phyloP scores from a whole-genome alignment of 108 stramenopile genomes.

The Epipyxis sp. region DNA sequence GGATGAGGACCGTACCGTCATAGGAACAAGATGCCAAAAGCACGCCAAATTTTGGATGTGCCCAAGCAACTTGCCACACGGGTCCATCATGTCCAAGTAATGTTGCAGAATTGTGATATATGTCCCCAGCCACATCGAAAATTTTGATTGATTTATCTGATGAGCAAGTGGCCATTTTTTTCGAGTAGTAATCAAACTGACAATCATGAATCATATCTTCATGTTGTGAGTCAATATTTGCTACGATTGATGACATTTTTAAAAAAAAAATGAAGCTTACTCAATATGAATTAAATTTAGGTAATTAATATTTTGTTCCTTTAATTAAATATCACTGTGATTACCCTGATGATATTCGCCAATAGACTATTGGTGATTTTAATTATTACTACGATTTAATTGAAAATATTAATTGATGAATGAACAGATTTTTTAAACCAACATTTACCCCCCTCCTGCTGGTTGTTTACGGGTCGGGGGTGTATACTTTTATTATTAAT shows the following conservation, averaged over 20 bases:
- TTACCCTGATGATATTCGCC: no score
- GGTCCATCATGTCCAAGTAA: constrained; percentile 82
- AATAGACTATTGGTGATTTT: no score
- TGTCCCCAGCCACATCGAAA: constrained; percentile 74
- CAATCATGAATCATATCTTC: constrained; percentile 91
- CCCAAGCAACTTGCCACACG: constrained; percentile 89
- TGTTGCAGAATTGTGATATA: constrained; percentile 65
- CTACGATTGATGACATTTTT: constrained; percentile 24
- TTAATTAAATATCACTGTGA: no score
- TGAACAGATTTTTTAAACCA: no score
- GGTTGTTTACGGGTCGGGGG: no score
- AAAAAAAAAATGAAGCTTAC: no score
- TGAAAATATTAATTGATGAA: no score
- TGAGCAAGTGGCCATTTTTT: constrained; percentile 83
- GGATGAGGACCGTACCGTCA: constrained; percentile 77
- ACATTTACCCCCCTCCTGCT: no score
- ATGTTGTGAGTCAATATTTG: constrained; percentile 79
- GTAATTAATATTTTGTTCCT: no score
- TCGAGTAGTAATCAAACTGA: constrained; percentile 88
- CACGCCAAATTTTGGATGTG: constrained; percentile 84
- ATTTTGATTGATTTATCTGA: constrained; percentile 84
- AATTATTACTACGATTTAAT: no score
- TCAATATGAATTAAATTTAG: no score
- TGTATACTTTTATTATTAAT: no score
- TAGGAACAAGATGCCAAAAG: constrained; percentile 80